Evolutionary conservation across 352 stramenopile species (phyloP), one percentile per base, ranked within the genome.

Genomic region (Phytophthora syringae): DNA sequence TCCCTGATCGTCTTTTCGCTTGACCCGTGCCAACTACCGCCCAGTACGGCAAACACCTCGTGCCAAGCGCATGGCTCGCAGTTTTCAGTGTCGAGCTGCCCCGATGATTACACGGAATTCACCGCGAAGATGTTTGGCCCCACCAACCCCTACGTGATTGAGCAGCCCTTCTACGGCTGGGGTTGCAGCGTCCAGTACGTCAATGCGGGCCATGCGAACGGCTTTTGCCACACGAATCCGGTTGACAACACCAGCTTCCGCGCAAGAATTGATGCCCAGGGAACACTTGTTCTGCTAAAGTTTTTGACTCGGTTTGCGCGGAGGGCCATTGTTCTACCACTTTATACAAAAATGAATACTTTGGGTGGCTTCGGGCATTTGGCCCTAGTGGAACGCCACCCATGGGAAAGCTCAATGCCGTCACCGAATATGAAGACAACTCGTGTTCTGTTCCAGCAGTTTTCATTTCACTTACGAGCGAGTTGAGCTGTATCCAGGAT

Each of bases 141-240:
- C 0, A 27, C 42, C 11, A 47, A 52, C 42, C 25, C 40, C 11
- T 53, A 36, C 9, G 18, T 45, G n/a, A 52, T 34, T 25, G 25
- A 34, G 7, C 27, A 25, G n/a, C 12, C 25, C 20, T 25, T 7
- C 36, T 22, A 20, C 16, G 27, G 44, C 1, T 7, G 6, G 2
- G 36, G 20, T 34, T 63, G 55, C 30, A 13, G 44, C 16, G 15
- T 39, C 5, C 22, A 48, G 9, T 45, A 18, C 12, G 44, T 49
- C 22, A 49, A 24, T 18, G 55, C 48, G 16, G 47, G 39, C 7
- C n/a, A 16, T 13, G 34, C 55, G 0, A 36, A 63, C 24, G 44
- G 34, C 4, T 37, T 27, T 13, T 63, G 55, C n/a, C 55, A 63
- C 9, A 50, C 44, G 5, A 54, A 63, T 13, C 21, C 44, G 5